Conservation (phyloP, 2,329 filamentous ascomycete species). For the Penicillium janthinellum region DNA sequence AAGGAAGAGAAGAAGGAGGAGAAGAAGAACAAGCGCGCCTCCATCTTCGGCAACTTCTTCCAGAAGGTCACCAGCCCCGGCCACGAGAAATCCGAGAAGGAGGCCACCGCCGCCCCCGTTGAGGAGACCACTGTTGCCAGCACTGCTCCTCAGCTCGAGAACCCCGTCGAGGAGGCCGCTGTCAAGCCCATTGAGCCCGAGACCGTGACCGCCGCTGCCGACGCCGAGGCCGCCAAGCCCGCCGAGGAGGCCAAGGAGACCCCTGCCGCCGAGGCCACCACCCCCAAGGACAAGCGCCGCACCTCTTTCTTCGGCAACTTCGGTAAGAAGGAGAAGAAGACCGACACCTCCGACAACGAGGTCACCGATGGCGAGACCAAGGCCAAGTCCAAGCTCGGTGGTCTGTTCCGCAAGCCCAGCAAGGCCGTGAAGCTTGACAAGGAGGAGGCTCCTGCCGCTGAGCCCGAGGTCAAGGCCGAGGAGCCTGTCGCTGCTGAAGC, state of each 20-base stretch:
- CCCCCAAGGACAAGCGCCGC: conserved; percentile 52
- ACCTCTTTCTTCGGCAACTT: conserved; percentile 59
- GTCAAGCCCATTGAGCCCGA: conserved; percentile 44
- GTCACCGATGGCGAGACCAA: conserved; percentile 50
- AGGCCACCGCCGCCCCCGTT: conserved; percentile 51
- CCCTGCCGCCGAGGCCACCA: conserved; percentile 33
- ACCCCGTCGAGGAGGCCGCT: conserved; percentile 43
- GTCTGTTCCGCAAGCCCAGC: conserved; percentile 53
- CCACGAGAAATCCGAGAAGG: conserved; percentile 51
- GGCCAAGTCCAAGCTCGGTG: conserved; percentile 48
- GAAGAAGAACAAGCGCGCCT: conserved; percentile 74
- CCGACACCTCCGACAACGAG: conserved; percentile 51
- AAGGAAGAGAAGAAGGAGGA: conserved; percentile 44
- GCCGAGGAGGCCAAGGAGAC: conserved; percentile 38
- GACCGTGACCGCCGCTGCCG: conserved; percentile 48
- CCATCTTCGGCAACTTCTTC: conserved; percentile 75
- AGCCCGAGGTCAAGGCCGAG: conserved; percentile 37
- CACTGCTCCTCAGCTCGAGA: conserved; percentile 53
- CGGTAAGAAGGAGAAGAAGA: conserved; percentile 56
- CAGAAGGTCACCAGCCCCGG: conserved; percentile 64
- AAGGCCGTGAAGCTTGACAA: conserved; percentile 50
- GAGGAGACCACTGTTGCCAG: conserved; percentile 50
- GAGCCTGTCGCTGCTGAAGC: conserved; percentile 28
- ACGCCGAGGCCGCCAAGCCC: conserved; percentile 39
- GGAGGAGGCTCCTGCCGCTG: conserved; percentile 37